phyloP scores from a whole-genome alignment of 2,329 filamentous ascomycete species.

The Phaeoacremonium minimum region DNA sequence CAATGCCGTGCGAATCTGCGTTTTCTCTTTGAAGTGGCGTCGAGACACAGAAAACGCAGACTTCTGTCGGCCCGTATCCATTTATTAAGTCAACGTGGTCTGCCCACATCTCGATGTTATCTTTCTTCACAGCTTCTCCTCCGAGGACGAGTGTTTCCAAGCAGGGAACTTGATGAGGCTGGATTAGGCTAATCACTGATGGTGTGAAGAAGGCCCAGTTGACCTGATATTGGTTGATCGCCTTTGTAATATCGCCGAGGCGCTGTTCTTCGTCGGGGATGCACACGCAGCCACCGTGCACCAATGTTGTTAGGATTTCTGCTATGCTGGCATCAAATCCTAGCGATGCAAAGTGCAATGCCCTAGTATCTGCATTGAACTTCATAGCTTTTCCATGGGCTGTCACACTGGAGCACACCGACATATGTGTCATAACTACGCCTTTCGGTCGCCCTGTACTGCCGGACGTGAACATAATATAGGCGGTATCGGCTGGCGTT shows the following conservation, averaged over 20 bases:
- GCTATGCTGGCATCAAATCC: constrained; percentile 23
- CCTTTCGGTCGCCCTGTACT: constrained; percentile 43
- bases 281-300: constrained; percentile 23
- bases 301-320: constrained; percentile 12
- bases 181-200: constrained; percentile 2
- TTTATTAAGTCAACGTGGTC: constrained; percentile 39
- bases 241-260: constrained; percentile 24
- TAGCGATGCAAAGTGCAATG: constrained; percentile 25
- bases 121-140: constrained; percentile 48
- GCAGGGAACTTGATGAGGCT: constrained; percentile 5
- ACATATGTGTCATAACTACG: constrained; percentile 24
- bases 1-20: constrained; percentile 8
- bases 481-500: background rate
- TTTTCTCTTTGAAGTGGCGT: background rate
- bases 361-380: constrained; percentile 17
- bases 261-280: constrained; percentile 32
- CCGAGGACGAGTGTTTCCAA: constrained; percentile 18
- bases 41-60: constrained; percentile 11
- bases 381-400: constrained; percentile 13
- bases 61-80: constrained; percentile 47
- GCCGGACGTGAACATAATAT: constrained; percentile 44
- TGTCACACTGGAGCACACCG: constrained; percentile 15
- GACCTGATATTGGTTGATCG: constrained; percentile 11
- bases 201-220: constrained; percentile 10
- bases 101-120: constrained; percentile 43